Base-by-base conservation (phyloP, 1,284 basidiomycete genomes). In the Marasmius fiardii region DNA sequence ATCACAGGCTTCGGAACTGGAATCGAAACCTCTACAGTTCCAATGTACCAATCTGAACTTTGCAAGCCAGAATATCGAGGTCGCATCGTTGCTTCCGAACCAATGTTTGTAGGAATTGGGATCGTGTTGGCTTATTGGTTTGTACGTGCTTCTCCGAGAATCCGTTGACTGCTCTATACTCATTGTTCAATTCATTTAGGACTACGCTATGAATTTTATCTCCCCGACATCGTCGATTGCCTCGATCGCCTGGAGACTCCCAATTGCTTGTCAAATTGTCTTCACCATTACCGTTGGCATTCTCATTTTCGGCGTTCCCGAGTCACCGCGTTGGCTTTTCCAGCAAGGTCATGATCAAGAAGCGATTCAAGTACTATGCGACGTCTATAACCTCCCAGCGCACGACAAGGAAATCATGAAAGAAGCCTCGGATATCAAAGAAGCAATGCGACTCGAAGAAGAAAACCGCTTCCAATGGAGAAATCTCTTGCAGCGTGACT, bases 161-260 rank as follows among this genome's bases (percentile, higher is more conserved):
- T 44, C n/a, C 6, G 3, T 3, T 4, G 28, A 16, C 20, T 33
- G 20, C 31, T 11, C 39, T 1, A 20, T 20, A 6, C 20, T 34
- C 20, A 33, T 6, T 14, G 43, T 31, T 10, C 28, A 16, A 37
- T 18, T 20, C 43, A 39, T 7, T 11, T 51, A 51, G 35, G 54
- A 56, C 50, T 56, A 56, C 37, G 54, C 50, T 21, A 51, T 56
- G 49, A 56, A 51, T 37, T 56, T 43, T 37, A 45, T 51, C 16
- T 52, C 54, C 6, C 28, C 50, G 18, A 52, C 34, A 5, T 54
- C 53, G 7, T 54, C 53, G 18, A 7, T 48, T n/a, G 54, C 49
- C 6, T 52, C 48, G 18, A 26, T 52, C 31, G 49, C 49, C 11
- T 56, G 54, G 54, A 51, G 54, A 8, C 34, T 52, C 14, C 54